Conservation (phyloP, 768 basidiomycete genomes). For the Mrakia frigida region DNA sequence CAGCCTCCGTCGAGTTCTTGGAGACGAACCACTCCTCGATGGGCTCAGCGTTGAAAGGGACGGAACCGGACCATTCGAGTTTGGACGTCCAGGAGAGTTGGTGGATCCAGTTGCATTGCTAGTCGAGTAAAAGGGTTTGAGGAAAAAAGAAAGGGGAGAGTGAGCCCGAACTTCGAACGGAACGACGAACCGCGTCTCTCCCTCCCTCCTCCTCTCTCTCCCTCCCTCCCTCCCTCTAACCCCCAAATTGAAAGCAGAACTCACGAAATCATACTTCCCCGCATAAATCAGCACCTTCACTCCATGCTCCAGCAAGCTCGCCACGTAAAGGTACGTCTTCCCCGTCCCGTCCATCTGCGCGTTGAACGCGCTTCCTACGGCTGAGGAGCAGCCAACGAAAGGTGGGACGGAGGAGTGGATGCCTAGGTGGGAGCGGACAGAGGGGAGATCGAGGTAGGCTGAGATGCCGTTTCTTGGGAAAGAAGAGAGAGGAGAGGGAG, state of each 20-base stretch:
- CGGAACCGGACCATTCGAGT: constrained; percentile 64
- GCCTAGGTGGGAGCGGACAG: constrained; percentile 56
- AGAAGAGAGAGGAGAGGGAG: constrained; percentile 37
- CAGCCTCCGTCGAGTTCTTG: neutral
- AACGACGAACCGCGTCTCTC: too few relatives aligned
- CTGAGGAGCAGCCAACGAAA: constrained; percentile 56
- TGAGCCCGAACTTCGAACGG: neutral
- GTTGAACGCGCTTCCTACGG: constrained; percentile 54
- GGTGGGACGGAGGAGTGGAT: constrained; percentile 52
- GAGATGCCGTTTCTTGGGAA: constrained; percentile 45
- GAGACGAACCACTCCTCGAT: constrained; percentile 55
- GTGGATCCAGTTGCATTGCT: constrained; percentile 24
- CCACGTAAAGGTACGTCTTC: constrained; percentile 57
- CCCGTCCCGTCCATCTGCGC: constrained; percentile 58
- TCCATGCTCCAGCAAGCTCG: constrained; percentile 67
- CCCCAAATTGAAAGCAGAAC: neutral
- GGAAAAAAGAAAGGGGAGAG: neutral
- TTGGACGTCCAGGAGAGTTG: constrained; percentile 58
- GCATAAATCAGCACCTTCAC: constrained; percentile 68
- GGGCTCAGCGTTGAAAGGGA: constrained; percentile 50
- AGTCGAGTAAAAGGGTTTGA: too few relatives aligned
- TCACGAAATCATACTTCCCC: constrained; percentile 44
- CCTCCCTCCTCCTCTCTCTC: neutral
- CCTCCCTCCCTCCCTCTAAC: neutral
- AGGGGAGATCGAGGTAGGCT: constrained; percentile 58